Conservation (phyloP, 2,329 filamentous ascomycete genomes). For the Neofusicoccum laricinum region DNA sequence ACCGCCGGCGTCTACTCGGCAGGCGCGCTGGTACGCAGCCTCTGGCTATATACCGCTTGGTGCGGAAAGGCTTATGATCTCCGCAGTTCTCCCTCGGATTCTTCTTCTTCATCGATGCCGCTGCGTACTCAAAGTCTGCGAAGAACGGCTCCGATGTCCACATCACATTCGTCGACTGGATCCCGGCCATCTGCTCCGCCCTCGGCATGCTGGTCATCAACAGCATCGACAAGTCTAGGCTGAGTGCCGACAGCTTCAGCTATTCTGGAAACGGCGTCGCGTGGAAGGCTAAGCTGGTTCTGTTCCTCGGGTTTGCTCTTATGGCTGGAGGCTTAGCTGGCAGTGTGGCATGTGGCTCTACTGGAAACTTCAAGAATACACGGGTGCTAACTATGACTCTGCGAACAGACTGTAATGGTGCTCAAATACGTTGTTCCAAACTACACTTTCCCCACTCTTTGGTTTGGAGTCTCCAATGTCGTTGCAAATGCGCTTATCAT, state of each 20-base stretch:
- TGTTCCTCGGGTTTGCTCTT: slow-evolving; percentile 68
- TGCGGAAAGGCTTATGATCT: slow-evolving; percentile 1
- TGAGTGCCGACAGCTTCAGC: slow-evolving; percentile 62
- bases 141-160: slow-evolving; percentile 61
- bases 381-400: background rate
- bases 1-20: slow-evolving; percentile 65
- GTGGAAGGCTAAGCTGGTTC: slow-evolving; percentile 67
- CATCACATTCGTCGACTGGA: slow-evolving; percentile 70
- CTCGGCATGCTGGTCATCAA: slow-evolving; percentile 72
- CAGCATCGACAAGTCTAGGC: slow-evolving; percentile 65
- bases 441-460: slow-evolving; percentile 60
- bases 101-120: slow-evolving; percentile 67
- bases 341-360: slow-evolving; percentile 50
- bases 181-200: slow-evolving; percentile 66
- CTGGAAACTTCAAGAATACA: background rate
- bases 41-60: background rate
- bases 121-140: slow-evolving; percentile 60
- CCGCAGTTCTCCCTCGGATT: slow-evolving; percentile 65
- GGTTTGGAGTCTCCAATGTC: slow-evolving; percentile 66
- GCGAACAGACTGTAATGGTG: slow-evolving; percentile 57
- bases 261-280: slow-evolving; percentile 65
- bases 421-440: slow-evolving; percentile 64
- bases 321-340: slow-evolving; percentile 67
- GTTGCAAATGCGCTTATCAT: slow-evolving; percentile 64
- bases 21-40: slow-evolving; percentile 58